Evolutionary conservation across 306 rosid species (phyloP), one percentile per base, ranked within the genome.

Genomic region (Glycine latifolia): DNA sequence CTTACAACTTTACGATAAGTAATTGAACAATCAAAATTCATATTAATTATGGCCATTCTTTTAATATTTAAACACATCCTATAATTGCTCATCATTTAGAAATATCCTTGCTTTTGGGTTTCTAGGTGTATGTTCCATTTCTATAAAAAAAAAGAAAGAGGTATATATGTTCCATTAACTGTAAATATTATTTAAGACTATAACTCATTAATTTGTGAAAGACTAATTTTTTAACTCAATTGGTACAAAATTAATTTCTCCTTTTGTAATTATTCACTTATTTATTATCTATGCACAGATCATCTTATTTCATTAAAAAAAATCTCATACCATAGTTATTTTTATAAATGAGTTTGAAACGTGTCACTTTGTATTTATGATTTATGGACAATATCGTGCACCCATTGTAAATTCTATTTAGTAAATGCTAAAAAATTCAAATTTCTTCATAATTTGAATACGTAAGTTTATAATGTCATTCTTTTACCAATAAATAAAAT

Each of bases 311-410:
- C 10, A 17, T n/a, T 48, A 3, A 13, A 17, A 39, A 5, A 14
- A 33, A 7, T 20, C 59, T 13, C 47, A 33, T 15, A 12, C 68
- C 47, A 13, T 55, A 44, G 33, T 70, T 26, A 69, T 14, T 48
- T 60, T 55, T 44, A 43, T 48, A 62, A 37, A 52, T 49, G 10
- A 81, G 48, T 50, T 62, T 33, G 58, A 65, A 41, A 53, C 48
- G 41, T 73, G 56, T 74, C 35, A 35, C 49, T 12, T 10, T 41
- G 47, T 63, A 74, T 66, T 74, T 53, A 55, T 81, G 75, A 66
- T 54, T 55, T 46, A 67, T 41, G 16, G 6, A n/a, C 60, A 73
- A 52, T 39, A 73, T 52, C 2, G 59, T 48, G n/a, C 59, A 31
- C 53, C 49, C 13, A 56, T 74, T 39, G 10, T 54, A 39, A 73